Evolutionary conservation across 352 stramenopile genomes (phyloP).

Genomic region (Elongisporangium prolatum): DNA sequence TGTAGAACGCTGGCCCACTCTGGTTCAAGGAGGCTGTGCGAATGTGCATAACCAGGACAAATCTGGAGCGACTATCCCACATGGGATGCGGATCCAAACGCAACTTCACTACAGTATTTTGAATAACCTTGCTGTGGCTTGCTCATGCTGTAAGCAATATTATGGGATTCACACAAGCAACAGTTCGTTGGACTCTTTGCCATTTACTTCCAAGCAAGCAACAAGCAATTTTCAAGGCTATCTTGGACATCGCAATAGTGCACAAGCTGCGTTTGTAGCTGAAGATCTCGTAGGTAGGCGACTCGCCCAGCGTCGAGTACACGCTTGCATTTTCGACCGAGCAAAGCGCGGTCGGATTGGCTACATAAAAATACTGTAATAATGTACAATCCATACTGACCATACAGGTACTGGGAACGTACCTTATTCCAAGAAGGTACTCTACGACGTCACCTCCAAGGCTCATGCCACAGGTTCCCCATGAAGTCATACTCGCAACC

Average conservation of each 20-base stretch:
- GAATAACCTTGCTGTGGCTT: no score
- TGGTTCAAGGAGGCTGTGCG: neutral
- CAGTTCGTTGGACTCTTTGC: neutral
- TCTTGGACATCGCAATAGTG: constrained; percentile 74
- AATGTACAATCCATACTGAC: neutral
- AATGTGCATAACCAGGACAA: neutral
- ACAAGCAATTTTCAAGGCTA: constrained; percentile 78
- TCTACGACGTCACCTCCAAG: constrained; percentile 60
- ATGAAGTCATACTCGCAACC: constrained; percentile 68
- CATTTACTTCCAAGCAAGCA: constrained; percentile 51
- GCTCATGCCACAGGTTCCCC: constrained; percentile 73
- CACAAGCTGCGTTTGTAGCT: constrained; percentile 62
- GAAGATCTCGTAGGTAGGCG: constrained; percentile 38
- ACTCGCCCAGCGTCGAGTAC: constrained; percentile 70
- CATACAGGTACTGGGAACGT: neutral
- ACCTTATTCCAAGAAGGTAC: constrained; percentile 70
- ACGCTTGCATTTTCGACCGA: constrained; percentile 75
- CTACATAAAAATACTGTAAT: constrained; percentile 17
- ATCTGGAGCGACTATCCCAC: neutral
- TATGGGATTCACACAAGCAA: neutral
- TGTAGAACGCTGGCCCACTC: constrained; percentile 1
- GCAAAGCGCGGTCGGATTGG: constrained; percentile 51
- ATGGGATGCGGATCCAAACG: no score
- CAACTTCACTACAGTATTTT: no score
- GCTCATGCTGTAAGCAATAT: no score